Evolutionary conservation across 768 basidiomycete genomes (phyloP).

Genomic region (Lyophyllum decastes): DNA sequence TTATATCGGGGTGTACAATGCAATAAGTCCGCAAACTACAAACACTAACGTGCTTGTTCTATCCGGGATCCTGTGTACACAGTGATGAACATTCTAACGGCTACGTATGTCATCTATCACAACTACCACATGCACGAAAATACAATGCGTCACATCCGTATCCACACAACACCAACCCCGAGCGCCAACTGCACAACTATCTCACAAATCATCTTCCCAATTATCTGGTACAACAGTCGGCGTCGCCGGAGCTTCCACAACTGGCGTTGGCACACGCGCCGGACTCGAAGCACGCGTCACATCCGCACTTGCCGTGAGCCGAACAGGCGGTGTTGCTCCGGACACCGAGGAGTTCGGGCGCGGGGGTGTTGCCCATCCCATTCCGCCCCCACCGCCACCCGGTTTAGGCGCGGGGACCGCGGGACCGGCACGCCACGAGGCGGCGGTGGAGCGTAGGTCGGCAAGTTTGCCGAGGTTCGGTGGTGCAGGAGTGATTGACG

Average conservation of each 20-base stretch:
- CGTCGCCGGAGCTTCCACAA: slow-evolving; percentile 7
- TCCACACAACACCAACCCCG: neutral
- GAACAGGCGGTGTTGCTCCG: neutral
- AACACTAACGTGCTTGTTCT: no score
- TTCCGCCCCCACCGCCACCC: neutral
- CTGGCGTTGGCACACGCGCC: neutral
- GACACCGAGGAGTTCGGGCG: neutral
- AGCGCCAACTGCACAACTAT: no score
- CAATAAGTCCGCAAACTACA: no score
- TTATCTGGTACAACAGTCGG: slow-evolving; percentile 29
- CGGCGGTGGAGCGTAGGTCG: slow-evolving; percentile 43
- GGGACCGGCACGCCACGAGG: slow-evolving; percentile 23
- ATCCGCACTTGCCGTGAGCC: slow-evolving; percentile 4
- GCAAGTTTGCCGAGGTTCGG: slow-evolving; percentile 62
- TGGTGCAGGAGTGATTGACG: slow-evolving; percentile 26
- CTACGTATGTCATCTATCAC: no score
- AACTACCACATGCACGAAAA: no score
- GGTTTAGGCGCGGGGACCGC: slow-evolving; percentile 10
- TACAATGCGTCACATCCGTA: no score
- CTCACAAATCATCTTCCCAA: slow-evolving; percentile 37
- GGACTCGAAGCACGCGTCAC: slow-evolving; percentile 14
- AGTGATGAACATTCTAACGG: no score
- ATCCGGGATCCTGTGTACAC: no score
- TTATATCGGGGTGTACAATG: no score
- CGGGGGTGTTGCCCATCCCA: slow-evolving; percentile 3